Evolutionary conservation across 306 rosid genomes (phyloP).

Genomic region (Trifolium pratense): DNA sequence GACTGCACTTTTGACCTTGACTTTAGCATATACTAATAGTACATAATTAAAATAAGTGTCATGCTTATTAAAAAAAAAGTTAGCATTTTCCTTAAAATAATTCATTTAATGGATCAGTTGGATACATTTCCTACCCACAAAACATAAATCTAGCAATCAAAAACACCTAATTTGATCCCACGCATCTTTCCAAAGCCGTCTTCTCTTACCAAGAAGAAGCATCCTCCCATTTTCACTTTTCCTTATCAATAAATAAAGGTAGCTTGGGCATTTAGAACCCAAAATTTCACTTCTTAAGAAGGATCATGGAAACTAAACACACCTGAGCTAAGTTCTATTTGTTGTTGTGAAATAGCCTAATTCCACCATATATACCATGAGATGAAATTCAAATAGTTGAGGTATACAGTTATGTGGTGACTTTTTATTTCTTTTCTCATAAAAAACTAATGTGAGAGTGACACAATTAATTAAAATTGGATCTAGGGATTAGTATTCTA

Average conservation of each 20-base stretch:
- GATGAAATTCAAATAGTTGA: too few relatives aligned
- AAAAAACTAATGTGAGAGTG: too few relatives aligned
- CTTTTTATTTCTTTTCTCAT: too few relatives aligned
- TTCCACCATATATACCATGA: too few relatives aligned
- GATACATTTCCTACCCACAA: background rate
- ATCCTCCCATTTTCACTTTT: slow-evolving; percentile 4
- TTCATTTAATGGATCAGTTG: too few relatives aligned
- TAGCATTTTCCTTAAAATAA: too few relatives aligned
- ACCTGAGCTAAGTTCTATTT: background rate
- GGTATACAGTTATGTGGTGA: too few relatives aligned
- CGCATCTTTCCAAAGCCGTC: slow-evolving; percentile 15
- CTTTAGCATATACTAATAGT: slow-evolving; percentile 8
- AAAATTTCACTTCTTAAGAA: slow-evolving; percentile 18
- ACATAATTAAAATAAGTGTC: too few relatives aligned
- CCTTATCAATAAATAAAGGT: slow-evolving; percentile 7
- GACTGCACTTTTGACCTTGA: slow-evolving; percentile 50
- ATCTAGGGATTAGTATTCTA: too few relatives aligned
- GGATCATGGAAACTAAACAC: slow-evolving; percentile 19
- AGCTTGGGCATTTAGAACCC: background rate
- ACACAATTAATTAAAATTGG: too few relatives aligned
- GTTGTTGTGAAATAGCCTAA: too few relatives aligned
- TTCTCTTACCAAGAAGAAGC: background rate
- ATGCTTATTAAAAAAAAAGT: too few relatives aligned
- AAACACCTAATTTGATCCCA: background rate
- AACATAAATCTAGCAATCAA: slow-evolving; percentile 8